These are phyloP conservation scores for Ceratobasidium sp. DNA, from an alignment of 1,284 basidiomycete genomes.

Conservation along the genomic window DNA sequence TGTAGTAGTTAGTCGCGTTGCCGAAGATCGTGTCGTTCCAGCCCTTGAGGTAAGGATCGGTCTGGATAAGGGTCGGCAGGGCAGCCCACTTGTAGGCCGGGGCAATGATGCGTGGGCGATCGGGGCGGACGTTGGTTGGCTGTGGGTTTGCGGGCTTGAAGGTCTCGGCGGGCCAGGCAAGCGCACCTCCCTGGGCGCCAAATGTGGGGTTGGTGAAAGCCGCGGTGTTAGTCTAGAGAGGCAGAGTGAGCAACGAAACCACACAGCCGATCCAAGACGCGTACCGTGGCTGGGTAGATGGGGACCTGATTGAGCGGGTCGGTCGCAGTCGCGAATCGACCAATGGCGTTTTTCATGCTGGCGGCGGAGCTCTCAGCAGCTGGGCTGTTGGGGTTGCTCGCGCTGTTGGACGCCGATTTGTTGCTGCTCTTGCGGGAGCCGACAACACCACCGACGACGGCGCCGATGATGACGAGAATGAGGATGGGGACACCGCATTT, in stretches of 20 bases:
- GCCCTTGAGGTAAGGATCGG: conserved; percentile 82
- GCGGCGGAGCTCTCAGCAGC: conserved; percentile 60
- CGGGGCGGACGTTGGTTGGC: conserved; percentile 68
- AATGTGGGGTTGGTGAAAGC: conserved; percentile 80
- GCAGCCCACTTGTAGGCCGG: conserved; percentile 92
- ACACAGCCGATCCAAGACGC: conserved; percentile 49
- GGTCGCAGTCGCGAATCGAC: conserved; percentile 75
- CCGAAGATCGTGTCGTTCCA: conserved; percentile 95
- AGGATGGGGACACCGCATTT: conserved; percentile 70
- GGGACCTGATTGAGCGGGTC: conserved; percentile 77
- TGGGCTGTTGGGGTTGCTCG: conserved; percentile 49
- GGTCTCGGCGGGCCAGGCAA: conserved; percentile 79
- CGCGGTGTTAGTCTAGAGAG: conserved; percentile 75
- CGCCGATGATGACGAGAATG: conserved; percentile 72
- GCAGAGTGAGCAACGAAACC: background rate
- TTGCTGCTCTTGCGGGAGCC: conserved; percentile 64
- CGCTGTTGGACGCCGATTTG: conserved; percentile 45
- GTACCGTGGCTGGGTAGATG: conserved; percentile 84
- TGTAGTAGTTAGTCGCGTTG: conserved; percentile 81
- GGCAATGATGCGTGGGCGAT: conserved; percentile 91
- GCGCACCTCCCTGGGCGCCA: conserved; percentile 56
- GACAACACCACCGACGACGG: conserved; percentile 80
- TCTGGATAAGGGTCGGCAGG: conserved; percentile 78
- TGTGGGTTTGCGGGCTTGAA: conserved; percentile 69
- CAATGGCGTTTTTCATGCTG: conserved; percentile 66